Percentiles rank a stretch among this genome's conserved stretches.
phyloP scores from a whole-genome alignment of 768 basidiomycete genomes.

The Pisolithus albus region DNA sequence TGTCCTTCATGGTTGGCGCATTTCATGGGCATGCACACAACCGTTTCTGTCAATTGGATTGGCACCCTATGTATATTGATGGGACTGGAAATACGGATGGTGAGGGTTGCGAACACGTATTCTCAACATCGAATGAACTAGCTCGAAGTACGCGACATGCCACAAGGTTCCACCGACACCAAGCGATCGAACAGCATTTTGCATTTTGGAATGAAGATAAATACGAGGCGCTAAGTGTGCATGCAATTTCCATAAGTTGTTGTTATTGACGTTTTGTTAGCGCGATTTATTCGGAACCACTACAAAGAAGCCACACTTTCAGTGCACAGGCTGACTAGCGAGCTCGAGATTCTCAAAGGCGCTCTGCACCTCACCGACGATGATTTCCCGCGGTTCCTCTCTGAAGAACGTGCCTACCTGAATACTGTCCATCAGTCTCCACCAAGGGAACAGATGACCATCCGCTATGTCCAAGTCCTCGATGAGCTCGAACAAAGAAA shows the following conservation, averaged over 20 bases:
- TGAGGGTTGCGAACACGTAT: constrained; percentile 8
- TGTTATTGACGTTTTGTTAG: not conserved
- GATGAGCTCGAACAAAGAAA: not conserved
- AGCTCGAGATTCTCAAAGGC: not conserved
- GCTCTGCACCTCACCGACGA: not conserved
- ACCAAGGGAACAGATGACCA: not conserved
- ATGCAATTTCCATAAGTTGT: not conserved
- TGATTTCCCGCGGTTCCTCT: too few relatives aligned
- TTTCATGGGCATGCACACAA: too few relatives aligned
- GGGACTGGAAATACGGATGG: not conserved
- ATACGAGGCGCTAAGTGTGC: not conserved
- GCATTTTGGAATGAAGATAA: constrained; percentile 1
- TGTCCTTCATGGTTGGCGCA: too few relatives aligned
- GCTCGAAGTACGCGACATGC: constrained; percentile 2
- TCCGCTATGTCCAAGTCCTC: not conserved
- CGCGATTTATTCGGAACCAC: not conserved
- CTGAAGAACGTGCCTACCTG: too few relatives aligned
- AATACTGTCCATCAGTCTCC: not conserved
- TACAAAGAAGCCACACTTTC: not conserved
- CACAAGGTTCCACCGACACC: constrained; percentile 3
- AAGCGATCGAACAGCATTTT: constrained; percentile 9
- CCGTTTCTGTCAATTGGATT: too few relatives aligned
- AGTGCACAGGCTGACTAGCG: not conserved
- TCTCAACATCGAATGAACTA: constrained; percentile 5
- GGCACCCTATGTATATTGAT: too few relatives aligned